Evolutionary conservation across 1,284 basidiomycete genomes (phyloP).

Genomic region (Microbotryomycetes sp.): DNA sequence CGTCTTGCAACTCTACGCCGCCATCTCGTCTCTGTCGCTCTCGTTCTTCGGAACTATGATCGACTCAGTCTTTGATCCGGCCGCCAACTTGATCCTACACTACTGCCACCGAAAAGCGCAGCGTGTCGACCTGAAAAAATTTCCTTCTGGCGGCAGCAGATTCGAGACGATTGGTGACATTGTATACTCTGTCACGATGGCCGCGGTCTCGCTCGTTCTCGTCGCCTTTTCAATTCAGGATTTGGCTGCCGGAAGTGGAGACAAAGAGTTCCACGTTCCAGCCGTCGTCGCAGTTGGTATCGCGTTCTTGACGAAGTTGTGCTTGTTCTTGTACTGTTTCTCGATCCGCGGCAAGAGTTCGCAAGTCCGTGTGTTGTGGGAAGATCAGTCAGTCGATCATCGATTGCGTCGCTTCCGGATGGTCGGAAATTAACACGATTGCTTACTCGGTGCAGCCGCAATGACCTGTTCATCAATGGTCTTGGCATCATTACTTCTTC

Average conservation of each 20-base stretch:
- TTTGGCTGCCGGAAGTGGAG: slow-evolving; percentile 41
- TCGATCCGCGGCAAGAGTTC: slow-evolving; percentile 69
- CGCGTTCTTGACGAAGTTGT: slow-evolving; percentile 75
- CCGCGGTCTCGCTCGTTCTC: slow-evolving; percentile 72
- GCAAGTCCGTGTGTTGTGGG: slow-evolving; percentile 89
- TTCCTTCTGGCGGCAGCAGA: slow-evolving; percentile 16
- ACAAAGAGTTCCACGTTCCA: slow-evolving; percentile 67
- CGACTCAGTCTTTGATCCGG: slow-evolving; percentile 70
- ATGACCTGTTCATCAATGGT: slow-evolving; percentile 38
- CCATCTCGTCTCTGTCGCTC: slow-evolving; percentile 73
- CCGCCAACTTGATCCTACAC: slow-evolving; percentile 79
- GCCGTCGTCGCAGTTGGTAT: slow-evolving; percentile 73
- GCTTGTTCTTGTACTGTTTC: slow-evolving; percentile 79
- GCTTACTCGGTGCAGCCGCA: slow-evolving; percentile 20
- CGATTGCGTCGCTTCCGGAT: not conserved
- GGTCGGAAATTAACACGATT: not conserved
- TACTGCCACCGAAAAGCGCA: slow-evolving; percentile 69
- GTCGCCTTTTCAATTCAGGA: slow-evolving; percentile 43
- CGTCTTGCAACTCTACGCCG: slow-evolving; percentile 56
- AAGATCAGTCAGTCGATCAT: slow-evolving; percentile 57
- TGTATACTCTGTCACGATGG: slow-evolving; percentile 63
- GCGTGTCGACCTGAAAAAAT: slow-evolving; percentile 51
- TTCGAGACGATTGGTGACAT: slow-evolving; percentile 56
- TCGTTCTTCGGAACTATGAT: slow-evolving; percentile 58
- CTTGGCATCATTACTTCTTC: slow-evolving; percentile 78